Percentiles rank a stretch among this genome's conserved stretches.
These are phyloP conservation scores for Chamaenerion angustifolium DNA, from an alignment of 345 rosid genomes.

Conservation along the genomic window DNA sequence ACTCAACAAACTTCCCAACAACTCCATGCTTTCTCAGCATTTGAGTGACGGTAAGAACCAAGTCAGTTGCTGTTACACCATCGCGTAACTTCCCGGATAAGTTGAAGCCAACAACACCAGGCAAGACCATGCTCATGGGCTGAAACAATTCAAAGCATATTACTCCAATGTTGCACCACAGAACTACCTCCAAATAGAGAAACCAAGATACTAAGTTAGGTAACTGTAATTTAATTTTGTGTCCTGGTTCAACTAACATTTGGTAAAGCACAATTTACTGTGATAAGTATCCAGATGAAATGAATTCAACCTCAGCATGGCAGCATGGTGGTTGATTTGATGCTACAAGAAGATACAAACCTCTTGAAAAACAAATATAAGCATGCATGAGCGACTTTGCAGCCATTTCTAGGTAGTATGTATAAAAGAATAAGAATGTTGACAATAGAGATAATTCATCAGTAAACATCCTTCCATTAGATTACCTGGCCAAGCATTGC, in stretches of 20 bases:
- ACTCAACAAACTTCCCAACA: constrained; percentile 98
- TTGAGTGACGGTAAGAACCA: constrained; percentile 95
- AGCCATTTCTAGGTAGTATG: too few species aligned
- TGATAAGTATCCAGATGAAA: not conserved
- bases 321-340: too few species aligned
- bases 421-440: too few species aligned
- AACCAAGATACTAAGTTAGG: too few species aligned
- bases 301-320: not conserved
- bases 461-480: not conserved
- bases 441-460: not conserved
- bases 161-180: not conserved
- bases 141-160: constrained; percentile 11
- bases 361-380: too few species aligned
- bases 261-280: not conserved
- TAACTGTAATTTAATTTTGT: too few species aligned
- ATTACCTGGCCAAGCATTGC: constrained; percentile 97
- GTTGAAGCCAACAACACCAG: constrained; percentile 99
- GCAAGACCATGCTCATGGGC: constrained; percentile 99
- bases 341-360: too few species aligned
- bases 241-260: too few species aligned
- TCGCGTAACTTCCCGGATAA: constrained; percentile 60
- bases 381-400: too few species aligned
- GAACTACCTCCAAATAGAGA: not conserved
- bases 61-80: constrained; percentile 97
- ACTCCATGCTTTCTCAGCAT: constrained; percentile 99